Evolutionary conservation across 805 yeast genomes (phyloP), one percentile per base, ranked within the genome.

Genomic region (Candida mattraensis): DNA sequence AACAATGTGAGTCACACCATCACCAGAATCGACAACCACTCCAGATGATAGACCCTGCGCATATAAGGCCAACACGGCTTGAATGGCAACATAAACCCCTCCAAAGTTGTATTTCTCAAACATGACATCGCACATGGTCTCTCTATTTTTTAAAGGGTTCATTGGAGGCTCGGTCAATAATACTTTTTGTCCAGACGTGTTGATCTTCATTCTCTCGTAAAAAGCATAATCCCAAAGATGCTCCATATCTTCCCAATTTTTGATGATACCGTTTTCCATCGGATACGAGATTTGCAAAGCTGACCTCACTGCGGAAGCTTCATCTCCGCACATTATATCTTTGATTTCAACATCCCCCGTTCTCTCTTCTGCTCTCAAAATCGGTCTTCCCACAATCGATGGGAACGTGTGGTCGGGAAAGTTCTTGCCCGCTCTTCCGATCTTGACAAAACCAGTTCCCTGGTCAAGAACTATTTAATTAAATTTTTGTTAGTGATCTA

Each of bases 211-310:
- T 56, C 85, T 78, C 52, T 91, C 95, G 66, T 83, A 85, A 62
- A 93, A 91, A 14, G 98, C 91, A 62, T 91, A 93, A 65, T 93
- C 96, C 99, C 99, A 93, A 42, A 93, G 71, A 53, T 89, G 89
- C 54, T 87, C 96, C 98, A 93, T 93, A 61, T 93, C 99, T 53
- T 89, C 96, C 99, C 99, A 93, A 63, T 89, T 87, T 58, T 81
- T 83, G 60, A 93, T 91, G 53, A 93, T 87, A 55, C 99, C 99
- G 60, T 93, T 93, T 64, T 93, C 99, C 98, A 93, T 89, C 9
- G 99, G 99, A 56, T 93, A 93, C n/a, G 89, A 80, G 39, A 93
- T 78, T 64, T 93, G 96, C 42, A 93, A 72, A 48, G 89, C 77
- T 2, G 96, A 82, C 53, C 99, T 78, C 22, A 86, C 95, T 18